phyloP scores from a whole-genome alignment of 2,329 filamentous ascomycete genomes.

The Colletotrichum sidae region DNA sequence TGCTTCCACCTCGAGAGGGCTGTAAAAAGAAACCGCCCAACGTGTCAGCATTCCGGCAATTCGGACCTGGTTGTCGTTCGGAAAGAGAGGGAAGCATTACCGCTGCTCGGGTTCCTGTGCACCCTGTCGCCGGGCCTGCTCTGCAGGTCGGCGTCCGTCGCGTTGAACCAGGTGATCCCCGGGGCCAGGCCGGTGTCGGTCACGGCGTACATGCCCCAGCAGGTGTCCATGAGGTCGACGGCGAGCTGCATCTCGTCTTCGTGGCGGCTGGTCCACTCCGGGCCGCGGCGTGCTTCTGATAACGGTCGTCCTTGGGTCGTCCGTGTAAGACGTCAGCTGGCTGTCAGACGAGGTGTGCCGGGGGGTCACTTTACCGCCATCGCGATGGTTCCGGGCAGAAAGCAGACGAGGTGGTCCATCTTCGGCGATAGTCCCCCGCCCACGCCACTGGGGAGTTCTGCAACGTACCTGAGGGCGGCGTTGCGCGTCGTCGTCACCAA shows the following conservation, averaged over 20 bases:
- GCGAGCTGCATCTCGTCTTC: constrained; percentile 90
- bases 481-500: constrained; percentile 87
- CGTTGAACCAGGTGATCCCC: constrained; percentile 91
- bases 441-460: constrained; percentile 83
- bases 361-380: constrained; percentile 61
- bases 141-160: constrained; percentile 66
- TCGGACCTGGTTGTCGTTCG: neutral
- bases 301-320: constrained; percentile 84
- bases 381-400: constrained; percentile 95
- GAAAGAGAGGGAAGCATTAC: neutral
- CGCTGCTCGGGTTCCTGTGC: neutral
- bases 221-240: constrained; percentile 92
- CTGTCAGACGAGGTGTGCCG: no score
- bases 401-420: constrained; percentile 98
- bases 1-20: constrained; percentile 69
- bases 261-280: constrained; percentile 80
- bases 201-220: constrained; percentile 95
- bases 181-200: constrained; percentile 89
- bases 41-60: no score
- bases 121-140: constrained; percentile 53
- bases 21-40: neutral
- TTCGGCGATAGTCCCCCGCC: constrained; percentile 77
- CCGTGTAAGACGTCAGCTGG: constrained; percentile 37
- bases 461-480: constrained; percentile 85
- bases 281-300: constrained; percentile 76